phyloP scores from a whole-genome alignment of 2,329 filamentous ascomycete species.

The Penicillium psychrosexuale region DNA sequence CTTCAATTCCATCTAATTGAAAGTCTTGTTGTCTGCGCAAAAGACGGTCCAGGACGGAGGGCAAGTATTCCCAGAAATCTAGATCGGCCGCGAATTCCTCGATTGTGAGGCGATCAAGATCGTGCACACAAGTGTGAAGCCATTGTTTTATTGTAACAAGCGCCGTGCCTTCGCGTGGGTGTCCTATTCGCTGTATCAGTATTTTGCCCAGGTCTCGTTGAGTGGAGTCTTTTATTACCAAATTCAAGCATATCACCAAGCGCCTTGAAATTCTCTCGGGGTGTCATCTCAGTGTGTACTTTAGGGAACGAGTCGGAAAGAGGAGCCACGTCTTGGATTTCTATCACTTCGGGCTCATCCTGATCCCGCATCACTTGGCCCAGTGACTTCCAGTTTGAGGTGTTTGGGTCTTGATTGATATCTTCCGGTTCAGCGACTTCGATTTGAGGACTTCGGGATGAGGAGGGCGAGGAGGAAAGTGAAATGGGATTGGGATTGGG shows the following conservation, averaged over 20 bases:
- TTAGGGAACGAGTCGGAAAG: constrained; percentile 40
- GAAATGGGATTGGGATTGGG: constrained; percentile 37
- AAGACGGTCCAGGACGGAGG: constrained; percentile 39
- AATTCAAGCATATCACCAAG: constrained; percentile 37
- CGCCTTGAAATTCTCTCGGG: constrained; percentile 35
- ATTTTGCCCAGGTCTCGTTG: neutral
- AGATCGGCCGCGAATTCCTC: constrained; percentile 39
- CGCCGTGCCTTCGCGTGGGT: constrained; percentile 29
- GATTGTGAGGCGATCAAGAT: constrained; percentile 34
- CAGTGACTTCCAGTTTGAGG: constrained; percentile 44
- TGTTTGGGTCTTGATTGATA: constrained; percentile 47
- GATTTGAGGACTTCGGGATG: constrained; percentile 42
- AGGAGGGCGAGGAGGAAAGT: constrained; percentile 44
- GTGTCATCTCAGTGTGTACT: constrained; percentile 25
- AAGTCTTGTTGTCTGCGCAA: constrained; percentile 38
- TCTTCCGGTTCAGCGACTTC: constrained; percentile 51
- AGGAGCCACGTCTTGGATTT: constrained; percentile 33
- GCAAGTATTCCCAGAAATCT: constrained; percentile 48
- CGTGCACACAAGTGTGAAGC: constrained; percentile 39
- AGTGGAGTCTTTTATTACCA: constrained; percentile 25
- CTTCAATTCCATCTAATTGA: constrained; percentile 30
- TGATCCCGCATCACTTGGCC: constrained; percentile 35
- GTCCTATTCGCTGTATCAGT: constrained; percentile 24
- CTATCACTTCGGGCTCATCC: constrained; percentile 32
- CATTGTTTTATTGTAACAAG: constrained; percentile 42